A percentile compares a stretch with the other conserved stretches of the same genome.
Evolutionary conservation across 176 grass and related monocot genomes (phyloP).

Genomic region (Musa troglodytarum): DNA sequence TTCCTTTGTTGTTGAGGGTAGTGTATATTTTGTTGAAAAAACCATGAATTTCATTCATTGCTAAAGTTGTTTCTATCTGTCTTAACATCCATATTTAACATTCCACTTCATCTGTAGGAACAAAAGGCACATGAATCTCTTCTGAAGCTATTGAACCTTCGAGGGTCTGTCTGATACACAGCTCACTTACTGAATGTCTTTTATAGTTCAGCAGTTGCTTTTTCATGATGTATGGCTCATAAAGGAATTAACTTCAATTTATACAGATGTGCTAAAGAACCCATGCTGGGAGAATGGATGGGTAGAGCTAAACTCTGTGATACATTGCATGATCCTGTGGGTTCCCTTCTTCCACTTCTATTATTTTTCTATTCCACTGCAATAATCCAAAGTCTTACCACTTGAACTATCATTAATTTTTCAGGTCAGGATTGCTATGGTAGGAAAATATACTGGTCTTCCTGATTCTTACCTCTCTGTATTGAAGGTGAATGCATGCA

Average conservation of each 20-base stretch:
- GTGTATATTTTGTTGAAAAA: conserved; percentile 14
- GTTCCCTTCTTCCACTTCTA: conserved; percentile 1
- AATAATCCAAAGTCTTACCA: neutral
- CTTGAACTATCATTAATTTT: neutral
- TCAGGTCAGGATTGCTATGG: conserved; percentile 11
- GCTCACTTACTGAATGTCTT: neutral
- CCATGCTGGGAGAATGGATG: conserved; percentile 55
- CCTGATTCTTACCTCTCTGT: conserved; percentile 5
- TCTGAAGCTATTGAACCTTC: conserved; percentile 71
- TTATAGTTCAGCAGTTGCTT: neutral
- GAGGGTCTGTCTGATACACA: conserved; percentile 24
- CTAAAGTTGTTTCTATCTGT: neutral
- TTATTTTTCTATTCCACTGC: neutral
- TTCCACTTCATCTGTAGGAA: conserved; percentile 39
- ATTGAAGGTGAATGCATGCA: neutral
- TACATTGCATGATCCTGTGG: conserved; percentile 47
- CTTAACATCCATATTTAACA: neutral
- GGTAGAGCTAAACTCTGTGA: conserved; percentile 59
- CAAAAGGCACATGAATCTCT: conserved; percentile 94
- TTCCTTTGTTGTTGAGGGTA: conserved; percentile 90
- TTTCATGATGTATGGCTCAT: neutral
- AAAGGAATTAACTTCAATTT: conserved; percentile 20
- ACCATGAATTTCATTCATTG: neutral
- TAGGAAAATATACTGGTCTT: conserved; percentile 8
- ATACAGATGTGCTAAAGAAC: conserved; percentile 34